A percentile compares a stretch with the other conserved stretches of the same genome.
These are phyloP conservation scores for Albifimbria verrucaria DNA, from an alignment of 2,329 filamentous ascomycete species.

Conservation along the genomic window DNA sequence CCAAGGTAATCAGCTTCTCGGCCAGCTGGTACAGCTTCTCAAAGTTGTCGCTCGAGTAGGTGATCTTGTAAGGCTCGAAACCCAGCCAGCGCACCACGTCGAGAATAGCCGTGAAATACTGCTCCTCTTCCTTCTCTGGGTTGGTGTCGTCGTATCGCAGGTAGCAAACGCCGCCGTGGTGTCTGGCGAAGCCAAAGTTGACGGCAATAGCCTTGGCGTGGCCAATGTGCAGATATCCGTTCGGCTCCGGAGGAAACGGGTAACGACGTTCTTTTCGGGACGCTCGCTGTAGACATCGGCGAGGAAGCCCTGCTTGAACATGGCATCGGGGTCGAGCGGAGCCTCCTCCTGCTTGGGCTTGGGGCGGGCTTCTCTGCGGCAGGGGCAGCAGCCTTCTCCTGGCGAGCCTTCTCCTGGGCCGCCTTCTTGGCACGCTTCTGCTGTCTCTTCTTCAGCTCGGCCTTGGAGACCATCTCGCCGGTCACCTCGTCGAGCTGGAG, in stretches of 20 bases:
- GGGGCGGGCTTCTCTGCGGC: constrained; percentile 15
- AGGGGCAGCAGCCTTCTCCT: constrained; percentile 33
- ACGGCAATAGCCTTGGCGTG: constrained; percentile 94
- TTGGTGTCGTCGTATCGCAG: constrained; percentile 87
- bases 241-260: constrained; percentile 82
- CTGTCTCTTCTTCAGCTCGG: constrained; percentile 57
- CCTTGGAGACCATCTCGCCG: constrained; percentile 62
- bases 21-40: constrained; percentile 83
- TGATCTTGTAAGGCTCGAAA: constrained; percentile 50
- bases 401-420: constrained; percentile 65
- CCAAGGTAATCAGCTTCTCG: constrained; percentile 74
- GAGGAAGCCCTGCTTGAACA: constrained; percentile 80
- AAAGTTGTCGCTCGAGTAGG: constrained; percentile 89
- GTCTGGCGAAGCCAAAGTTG: constrained; percentile 91
- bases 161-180: constrained; percentile 61
- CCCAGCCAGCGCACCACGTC: constrained; percentile 86
- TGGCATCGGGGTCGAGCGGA: constrained; percentile 55
- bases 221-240: constrained; percentile 90
- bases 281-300: constrained; percentile 68
- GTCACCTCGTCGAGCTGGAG: constrained; percentile 60
- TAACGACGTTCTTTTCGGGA: constrained; percentile 59
- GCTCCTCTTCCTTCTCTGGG: constrained; percentile 86
- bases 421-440: constrained; percentile 57
- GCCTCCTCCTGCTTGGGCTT: constrained; percentile 47
- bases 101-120: constrained; percentile 84